These are phyloP conservation scores for Cladosporium sp. DNA, from an alignment of 2,329 filamentous ascomycete species.

Conservation along the genomic window DNA sequence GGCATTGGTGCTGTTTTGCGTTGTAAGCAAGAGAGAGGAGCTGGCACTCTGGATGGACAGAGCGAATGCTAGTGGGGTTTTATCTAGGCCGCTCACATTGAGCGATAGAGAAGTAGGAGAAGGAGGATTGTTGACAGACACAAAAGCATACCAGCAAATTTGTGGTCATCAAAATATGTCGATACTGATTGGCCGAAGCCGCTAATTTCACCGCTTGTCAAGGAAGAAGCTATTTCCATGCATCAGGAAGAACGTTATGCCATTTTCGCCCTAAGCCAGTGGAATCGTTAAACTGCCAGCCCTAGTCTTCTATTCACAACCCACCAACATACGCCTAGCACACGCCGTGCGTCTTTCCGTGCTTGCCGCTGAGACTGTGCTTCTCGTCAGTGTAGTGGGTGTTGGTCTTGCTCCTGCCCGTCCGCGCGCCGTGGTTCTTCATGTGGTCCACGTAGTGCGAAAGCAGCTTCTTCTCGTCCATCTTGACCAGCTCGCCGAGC, in stretches of 20 bases:
- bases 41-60: background rate
- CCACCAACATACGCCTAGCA: constrained; percentile 57
- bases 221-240: background rate
- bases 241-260: background rate
- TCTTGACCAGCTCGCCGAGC: constrained; percentile 66
- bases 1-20: background rate
- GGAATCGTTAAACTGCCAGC: background rate
- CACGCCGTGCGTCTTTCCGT: constrained; percentile 83
- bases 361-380: constrained; percentile 86
- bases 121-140: background rate
- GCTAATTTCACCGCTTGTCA: background rate
- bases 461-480: constrained; percentile 71
- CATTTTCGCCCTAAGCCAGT: background rate
- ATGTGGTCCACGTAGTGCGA: constrained; percentile 58
- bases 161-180: background rate
- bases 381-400: constrained; percentile 66
- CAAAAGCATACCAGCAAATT: background rate
- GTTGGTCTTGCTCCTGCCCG: constrained; percentile 37
- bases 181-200: background rate
- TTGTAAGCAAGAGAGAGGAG: background rate
- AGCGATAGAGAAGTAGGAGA: background rate
- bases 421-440: constrained; percentile 21
- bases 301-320: background rate
- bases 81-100: background rate
- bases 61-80: background rate